Percentiles rank a stretch among this genome's conserved stretches.
Evolutionary conservation across 371 early-diverging fungal genomes (phyloP).

Genomic region (Lichtheimia corymbifera): DNA sequence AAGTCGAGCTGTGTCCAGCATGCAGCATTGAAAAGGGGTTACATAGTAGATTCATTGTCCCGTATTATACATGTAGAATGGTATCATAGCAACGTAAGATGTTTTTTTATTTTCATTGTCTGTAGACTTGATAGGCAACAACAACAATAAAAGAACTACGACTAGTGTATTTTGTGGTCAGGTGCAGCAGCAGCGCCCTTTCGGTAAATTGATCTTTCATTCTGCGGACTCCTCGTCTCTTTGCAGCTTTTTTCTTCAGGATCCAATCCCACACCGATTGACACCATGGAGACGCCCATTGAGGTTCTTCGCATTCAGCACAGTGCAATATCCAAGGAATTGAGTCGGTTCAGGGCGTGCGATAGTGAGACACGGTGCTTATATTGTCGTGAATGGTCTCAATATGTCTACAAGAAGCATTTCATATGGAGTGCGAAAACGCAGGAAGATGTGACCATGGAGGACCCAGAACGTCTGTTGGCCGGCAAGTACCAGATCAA

Average conservation of each 20-base stretch:
- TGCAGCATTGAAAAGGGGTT: too few relatives aligned
- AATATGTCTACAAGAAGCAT: conserved; percentile 76
- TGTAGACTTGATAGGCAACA: too few relatives aligned
- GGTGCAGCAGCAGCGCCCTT: too few relatives aligned
- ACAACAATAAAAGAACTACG: too few relatives aligned
- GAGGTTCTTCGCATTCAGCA: conserved; percentile 48
- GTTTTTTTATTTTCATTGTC: too few relatives aligned
- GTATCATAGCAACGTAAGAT: too few relatives aligned
- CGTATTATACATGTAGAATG: too few relatives aligned
- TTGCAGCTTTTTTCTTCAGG: not conserved
- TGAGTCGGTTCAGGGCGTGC: conserved; percentile 74
- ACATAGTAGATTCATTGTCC: too few relatives aligned
- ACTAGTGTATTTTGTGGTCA: too few relatives aligned
- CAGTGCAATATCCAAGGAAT: conserved; percentile 66
- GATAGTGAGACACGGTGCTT: conserved; percentile 72
- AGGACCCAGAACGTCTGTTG: conserved; percentile 21
- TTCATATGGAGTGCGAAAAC: conserved; percentile 53
- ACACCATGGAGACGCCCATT: conserved; percentile 39
- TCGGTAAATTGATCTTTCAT: too few relatives aligned
- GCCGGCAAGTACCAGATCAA: conserved; percentile 39
- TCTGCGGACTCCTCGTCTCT: too few relatives aligned
- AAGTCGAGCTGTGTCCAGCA: too few relatives aligned
- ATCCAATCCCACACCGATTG: not conserved
- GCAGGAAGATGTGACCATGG: conserved; percentile 38
- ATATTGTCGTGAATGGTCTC: conserved; percentile 86